Conservation (phyloP, 2,329 filamentous ascomycete species). For the Colletotrichum falcatum region DNA sequence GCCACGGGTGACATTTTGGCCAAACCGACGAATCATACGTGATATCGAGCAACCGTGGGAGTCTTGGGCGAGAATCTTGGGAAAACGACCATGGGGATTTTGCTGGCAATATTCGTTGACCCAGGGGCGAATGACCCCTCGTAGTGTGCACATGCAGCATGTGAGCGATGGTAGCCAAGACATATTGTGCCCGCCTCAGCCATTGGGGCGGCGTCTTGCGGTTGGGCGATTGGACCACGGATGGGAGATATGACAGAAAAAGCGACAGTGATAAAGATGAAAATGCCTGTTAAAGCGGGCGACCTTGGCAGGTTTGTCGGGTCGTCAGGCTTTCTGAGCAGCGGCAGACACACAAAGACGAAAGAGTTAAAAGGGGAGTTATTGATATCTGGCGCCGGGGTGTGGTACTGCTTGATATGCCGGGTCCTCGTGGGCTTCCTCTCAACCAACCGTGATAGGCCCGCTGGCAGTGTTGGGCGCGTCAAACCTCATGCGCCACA, state of each 20-base stretch:
- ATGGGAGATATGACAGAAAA: slow-evolving; percentile 2
- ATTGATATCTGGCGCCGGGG: not conserved
- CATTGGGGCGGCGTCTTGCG: slow-evolving; percentile 3
- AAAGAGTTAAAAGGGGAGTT: not conserved
- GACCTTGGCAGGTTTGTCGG: slow-evolving; percentile 9
- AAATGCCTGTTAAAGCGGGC: slow-evolving; percentile 25
- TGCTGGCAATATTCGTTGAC: not conserved
- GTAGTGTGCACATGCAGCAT: slow-evolving; percentile 24
- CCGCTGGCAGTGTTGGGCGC: not conserved
- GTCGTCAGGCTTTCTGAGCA: not conserved
- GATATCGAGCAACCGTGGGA: not conserved
- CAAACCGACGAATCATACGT: slow-evolving; percentile 22
- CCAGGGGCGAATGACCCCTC: slow-evolving; percentile 13
- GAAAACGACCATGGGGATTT: not conserved
- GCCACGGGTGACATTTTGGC: slow-evolving; percentile 22
- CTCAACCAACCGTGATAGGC: not conserved
- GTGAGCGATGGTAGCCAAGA: slow-evolving; percentile 37
- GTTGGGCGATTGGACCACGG: slow-evolving; percentile 25
- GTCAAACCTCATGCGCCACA: slow-evolving; percentile 14
- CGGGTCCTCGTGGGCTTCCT: not conserved
- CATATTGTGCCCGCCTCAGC: not conserved
- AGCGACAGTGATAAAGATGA: not conserved
- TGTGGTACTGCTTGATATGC: not conserved
- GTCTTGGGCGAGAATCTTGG: slow-evolving; percentile 1
- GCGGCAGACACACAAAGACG: not conserved